Base-by-base conservation (phyloP, 768 basidiomycete genomes). In the Kwoniella heveanensis region DNA sequence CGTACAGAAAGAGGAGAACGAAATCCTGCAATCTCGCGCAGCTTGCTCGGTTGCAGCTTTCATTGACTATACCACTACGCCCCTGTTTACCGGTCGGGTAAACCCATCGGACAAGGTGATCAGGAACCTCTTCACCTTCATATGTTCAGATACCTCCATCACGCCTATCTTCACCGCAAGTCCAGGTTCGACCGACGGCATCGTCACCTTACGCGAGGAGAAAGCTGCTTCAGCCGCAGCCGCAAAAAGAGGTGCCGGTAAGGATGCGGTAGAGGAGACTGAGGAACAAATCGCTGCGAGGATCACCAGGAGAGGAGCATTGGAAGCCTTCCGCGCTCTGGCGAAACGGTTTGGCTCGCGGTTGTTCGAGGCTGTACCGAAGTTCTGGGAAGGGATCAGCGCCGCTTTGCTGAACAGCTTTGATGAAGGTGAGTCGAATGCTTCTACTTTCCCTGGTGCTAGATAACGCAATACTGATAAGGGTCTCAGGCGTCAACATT, bases 41-140 rank as follows among this genome's bases (percentile, higher is more conserved):
- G 95, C 95, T 0, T 83, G 83, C 0, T 88, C 92, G 0, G 89
- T 98, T 17, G 90, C 93, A 4, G 85, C 87, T 5, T 93, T 99
- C 80, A 86, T 97, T 67, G 87, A 88, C 60, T 91, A 91, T 75
- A 96, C 92, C 78, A 84, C 87, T 2, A 69, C 81, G 6, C 77
- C 79, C 1, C 52, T 82, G 83, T 72, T 87, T 85, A 76, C 76
- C 8, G 85, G 86, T 49, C 86, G 92, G 53, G 79, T 84, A 30
- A 91, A 93, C 73, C 93, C 95, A 2, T 89, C 90, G 1, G 91
- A 93, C 72, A 99, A 99, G 83, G 91, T 99, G 60, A 87, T 98
- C 67, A 92, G 92, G 82, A 99, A 99, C 77, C 86, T 98, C 8
- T 95, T 92, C 82, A 93, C 91, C 0, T 98, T 98, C 81, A 83